Percentiles rank a stretch among this genome's conserved stretches.
These are phyloP conservation scores for Quercus mongolica DNA, from an alignment of 306 rosid species.

Conservation along the genomic window DNA sequence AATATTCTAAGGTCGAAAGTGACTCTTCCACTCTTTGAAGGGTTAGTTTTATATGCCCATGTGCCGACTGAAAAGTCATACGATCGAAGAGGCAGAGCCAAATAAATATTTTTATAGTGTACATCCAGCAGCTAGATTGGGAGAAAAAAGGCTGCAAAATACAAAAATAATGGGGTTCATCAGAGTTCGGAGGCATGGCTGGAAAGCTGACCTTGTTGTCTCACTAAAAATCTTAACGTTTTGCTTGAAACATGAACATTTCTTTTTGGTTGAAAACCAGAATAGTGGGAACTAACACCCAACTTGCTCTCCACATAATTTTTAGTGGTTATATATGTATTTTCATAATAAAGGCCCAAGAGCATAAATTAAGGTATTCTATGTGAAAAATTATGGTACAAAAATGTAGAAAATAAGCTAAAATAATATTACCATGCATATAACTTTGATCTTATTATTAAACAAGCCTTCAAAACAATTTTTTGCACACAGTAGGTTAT, in stretches of 20 bases:
- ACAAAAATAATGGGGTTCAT: not conserved
- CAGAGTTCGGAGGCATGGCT: not conserved
- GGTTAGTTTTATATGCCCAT: slow-evolving; percentile 11
- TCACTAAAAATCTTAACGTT: not conserved
- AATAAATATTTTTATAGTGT: not conserved
- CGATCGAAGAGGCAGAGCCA: not conserved
- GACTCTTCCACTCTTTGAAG: not conserved
- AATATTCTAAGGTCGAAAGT: not conserved
- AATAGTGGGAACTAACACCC: not conserved
- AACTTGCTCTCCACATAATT: not conserved
- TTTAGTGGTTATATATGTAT: not conserved
- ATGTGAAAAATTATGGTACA: no score
- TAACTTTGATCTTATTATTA: no score
- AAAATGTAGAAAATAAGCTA: no score
- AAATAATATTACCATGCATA: no score
- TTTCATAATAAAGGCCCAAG: no score
- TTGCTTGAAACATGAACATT: not conserved
- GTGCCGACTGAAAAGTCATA: slow-evolving; percentile 18
- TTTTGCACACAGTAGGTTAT: no score
- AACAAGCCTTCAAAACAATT: no score
- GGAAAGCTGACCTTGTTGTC: not conserved
- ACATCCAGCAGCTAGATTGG: not conserved
- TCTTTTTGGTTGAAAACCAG: not conserved
- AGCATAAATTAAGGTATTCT: no score
- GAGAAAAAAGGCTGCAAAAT: not conserved